Percentiles rank a stretch among this genome's conserved stretches.
These are phyloP conservation scores for Penicillium sp. DNA, from an alignment of 2,329 filamentous ascomycete species.

Conservation along the genomic window DNA sequence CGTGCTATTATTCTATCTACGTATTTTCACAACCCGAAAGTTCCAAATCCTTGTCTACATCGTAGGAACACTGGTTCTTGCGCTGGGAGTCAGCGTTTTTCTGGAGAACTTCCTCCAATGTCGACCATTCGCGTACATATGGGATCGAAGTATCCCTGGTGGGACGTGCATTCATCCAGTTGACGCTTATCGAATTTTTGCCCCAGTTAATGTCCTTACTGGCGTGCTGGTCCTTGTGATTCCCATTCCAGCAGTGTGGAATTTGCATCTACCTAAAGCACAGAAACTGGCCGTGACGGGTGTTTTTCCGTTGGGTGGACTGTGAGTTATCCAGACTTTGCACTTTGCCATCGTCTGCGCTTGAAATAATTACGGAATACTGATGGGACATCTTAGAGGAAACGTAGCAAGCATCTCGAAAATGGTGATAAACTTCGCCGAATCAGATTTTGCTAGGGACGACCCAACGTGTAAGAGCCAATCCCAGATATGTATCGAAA, in stretches of 20 bases:
- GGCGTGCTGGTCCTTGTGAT: conserved; percentile 10
- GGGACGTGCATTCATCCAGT: neutral
- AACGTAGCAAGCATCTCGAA: conserved; percentile 15
- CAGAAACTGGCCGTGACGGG: conserved; percentile 16
- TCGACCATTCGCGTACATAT: neutral
- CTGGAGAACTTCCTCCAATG: neutral
- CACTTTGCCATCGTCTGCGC: neutral
- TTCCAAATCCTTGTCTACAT: neutral
- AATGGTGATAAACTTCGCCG: conserved; percentile 14
- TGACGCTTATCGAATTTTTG: neutral
- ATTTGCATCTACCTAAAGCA: conserved; percentile 6
- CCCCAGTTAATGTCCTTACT: neutral
- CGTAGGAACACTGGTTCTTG: neutral
- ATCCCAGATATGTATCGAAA: neutral
- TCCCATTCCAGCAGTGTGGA: conserved; percentile 16
- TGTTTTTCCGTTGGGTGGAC: conserved; percentile 19
- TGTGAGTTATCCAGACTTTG: conserved; percentile 10
- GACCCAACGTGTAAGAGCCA: conserved; percentile 16
- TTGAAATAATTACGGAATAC: neutral
- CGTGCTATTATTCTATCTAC: conserved; percentile 7
- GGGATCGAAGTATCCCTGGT: neutral
- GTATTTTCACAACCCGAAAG: neutral
- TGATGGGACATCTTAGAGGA: conserved; percentile 6
- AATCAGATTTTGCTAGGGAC: neutral
- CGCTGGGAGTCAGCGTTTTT: neutral